phyloP scores from a whole-genome alignment of 192 early-diverging fungal species.

The Endogone sp. region DNA sequence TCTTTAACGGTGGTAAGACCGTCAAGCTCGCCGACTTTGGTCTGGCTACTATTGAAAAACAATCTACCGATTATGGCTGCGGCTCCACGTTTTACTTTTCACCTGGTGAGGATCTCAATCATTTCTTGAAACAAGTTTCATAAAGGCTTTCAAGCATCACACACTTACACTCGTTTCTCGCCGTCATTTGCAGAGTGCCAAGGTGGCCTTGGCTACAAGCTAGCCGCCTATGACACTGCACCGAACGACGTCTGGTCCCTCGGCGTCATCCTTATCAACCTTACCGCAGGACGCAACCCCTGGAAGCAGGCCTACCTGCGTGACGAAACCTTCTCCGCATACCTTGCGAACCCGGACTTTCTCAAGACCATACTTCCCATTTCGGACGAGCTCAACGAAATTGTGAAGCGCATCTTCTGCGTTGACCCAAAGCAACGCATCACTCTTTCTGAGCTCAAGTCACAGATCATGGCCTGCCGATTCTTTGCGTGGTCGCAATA shows the following conservation, averaged over 20 bases:
- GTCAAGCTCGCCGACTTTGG: constrained; percentile 94
- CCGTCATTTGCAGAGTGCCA: constrained; percentile 52
- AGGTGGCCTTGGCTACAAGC: constrained; percentile 39
- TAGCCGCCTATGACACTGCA: constrained; percentile 53
- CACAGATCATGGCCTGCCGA: constrained; percentile 35
- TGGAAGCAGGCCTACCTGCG: constrained; percentile 67
- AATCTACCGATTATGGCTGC: constrained; percentile 84
- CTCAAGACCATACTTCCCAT: constrained; percentile 63
- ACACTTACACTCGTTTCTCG: no score
- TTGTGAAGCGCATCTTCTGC: constrained; percentile 71
- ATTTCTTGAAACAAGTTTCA: no score
- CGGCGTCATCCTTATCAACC: constrained; percentile 86
- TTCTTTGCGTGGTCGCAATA: constrained; percentile 32
- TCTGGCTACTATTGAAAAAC: constrained; percentile 75
- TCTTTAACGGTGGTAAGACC: constrained; percentile 51
- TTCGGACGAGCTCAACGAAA: constrained; percentile 61
- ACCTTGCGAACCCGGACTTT: constrained; percentile 55
- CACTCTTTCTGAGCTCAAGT: constrained; percentile 29
- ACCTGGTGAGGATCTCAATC: constrained; percentile 26
- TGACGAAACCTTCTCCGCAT: constrained; percentile 79
- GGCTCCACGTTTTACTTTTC: constrained; percentile 67
- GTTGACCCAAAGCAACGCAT: constrained; percentile 60
- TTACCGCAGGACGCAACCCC: constrained; percentile 80
- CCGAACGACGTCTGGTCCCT: constrained; percentile 88
- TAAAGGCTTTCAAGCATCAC: no score